These are phyloP conservation scores for Penstemon barbatus DNA, from an alignment of 257 asterid genomes.

Conservation along the genomic window DNA sequence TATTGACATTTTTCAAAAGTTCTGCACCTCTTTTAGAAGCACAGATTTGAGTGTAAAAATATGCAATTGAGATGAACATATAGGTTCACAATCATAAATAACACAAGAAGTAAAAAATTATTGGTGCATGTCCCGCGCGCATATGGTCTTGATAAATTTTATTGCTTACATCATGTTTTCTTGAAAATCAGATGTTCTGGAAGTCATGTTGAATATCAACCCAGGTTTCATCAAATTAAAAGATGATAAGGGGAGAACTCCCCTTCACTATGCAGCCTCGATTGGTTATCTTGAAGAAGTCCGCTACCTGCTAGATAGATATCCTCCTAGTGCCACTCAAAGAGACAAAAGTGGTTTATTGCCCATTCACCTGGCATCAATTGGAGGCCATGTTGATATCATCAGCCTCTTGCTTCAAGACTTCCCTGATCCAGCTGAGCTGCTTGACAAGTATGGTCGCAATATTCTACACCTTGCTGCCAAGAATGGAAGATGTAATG, in stretches of 20 bases:
- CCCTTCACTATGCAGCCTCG: conserved; percentile 31
- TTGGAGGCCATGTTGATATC: conserved; percentile 19
- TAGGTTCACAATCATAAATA: too few species aligned
- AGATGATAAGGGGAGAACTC: conserved; percentile 29
- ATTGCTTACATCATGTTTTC: not conserved
- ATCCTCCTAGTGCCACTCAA: not conserved
- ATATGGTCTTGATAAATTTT: too few species aligned
- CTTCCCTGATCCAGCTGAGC: conserved; percentile 35
- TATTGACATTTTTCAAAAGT: too few species aligned
- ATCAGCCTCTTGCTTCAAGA: conserved; percentile 27
- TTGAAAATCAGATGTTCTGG: conserved; percentile 25
- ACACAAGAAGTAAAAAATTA: too few species aligned
- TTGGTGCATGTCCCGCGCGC: too few species aligned
- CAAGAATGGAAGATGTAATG: conserved; percentile 28
- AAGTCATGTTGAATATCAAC: conserved; percentile 20
- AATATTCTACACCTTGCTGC: conserved; percentile 46
- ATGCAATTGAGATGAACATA: too few species aligned
- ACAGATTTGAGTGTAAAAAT: too few species aligned
- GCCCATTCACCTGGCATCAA: conserved; percentile 35
- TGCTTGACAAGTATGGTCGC: conserved; percentile 22
- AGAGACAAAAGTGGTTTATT: conserved; percentile 28
- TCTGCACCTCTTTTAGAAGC: too few species aligned
- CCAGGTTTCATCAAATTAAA: conserved; percentile 13
- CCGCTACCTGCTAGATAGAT: conserved; percentile 14
- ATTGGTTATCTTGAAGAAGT: conserved; percentile 21